These are phyloP conservation scores for Candida vartiovaarae DNA, from an alignment of 805 yeast species.

Conservation along the genomic window DNA sequence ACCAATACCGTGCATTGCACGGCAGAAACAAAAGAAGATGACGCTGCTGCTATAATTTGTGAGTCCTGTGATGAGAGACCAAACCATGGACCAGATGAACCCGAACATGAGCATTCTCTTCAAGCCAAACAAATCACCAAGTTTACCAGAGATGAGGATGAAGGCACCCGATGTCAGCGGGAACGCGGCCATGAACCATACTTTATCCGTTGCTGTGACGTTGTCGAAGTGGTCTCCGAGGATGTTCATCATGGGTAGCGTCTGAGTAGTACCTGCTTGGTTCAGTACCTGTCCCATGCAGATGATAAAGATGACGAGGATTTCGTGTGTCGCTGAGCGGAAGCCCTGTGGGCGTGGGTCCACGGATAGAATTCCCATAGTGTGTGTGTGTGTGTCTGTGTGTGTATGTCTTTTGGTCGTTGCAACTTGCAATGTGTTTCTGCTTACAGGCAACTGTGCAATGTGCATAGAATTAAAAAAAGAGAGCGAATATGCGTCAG, in stretches of 20 bases:
- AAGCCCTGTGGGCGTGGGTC: conserved; percentile 14
- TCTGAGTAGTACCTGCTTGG: conserved; percentile 34
- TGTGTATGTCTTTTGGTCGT: no score
- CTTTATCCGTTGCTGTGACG: conserved; percentile 27
- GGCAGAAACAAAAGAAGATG: conserved; percentile 42
- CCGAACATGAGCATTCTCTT: conserved; percentile 48
- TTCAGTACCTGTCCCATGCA: conserved; percentile 33
- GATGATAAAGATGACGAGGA: conserved; percentile 22
- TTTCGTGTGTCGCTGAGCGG: conserved; percentile 18
- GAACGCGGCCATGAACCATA: conserved; percentile 68
- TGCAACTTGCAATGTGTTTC: no score
- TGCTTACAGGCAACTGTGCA: no score
- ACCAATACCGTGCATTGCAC: conserved; percentile 61
- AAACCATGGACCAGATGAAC: conserved; percentile 44
- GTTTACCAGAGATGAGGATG: conserved; percentile 57
- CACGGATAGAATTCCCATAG: neutral
- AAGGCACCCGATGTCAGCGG: conserved; percentile 69
- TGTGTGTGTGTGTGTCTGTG: no score
- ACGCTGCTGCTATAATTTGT: conserved; percentile 42
- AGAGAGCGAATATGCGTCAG: no score
- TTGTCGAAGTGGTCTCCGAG: conserved; percentile 27
- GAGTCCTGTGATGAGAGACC: conserved; percentile 57
- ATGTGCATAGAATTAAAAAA: no score
- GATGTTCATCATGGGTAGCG: conserved; percentile 29
- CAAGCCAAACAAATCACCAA: conserved; percentile 69